Evolutionary conservation across 2,329 filamentous ascomycete genomes (phyloP).

Genomic region (Xylaria arbuscula): DNA sequence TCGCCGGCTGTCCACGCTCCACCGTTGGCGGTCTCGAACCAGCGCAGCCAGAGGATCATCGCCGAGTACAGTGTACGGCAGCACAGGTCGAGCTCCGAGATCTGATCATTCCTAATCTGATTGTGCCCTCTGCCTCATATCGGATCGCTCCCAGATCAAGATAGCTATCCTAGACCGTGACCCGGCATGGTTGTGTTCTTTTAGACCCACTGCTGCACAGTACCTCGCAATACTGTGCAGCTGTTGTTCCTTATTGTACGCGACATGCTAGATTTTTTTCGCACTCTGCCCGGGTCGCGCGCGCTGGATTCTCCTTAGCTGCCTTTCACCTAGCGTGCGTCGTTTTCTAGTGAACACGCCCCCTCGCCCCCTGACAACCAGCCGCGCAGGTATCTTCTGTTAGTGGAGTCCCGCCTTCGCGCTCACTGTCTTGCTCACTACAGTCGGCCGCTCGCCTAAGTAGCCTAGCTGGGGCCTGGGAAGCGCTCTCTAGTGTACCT

Average conservation of each 20-base stretch:
- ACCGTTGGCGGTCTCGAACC: conserved; percentile 21
- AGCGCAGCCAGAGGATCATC: conserved; percentile 20
- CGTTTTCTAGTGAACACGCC: conserved; percentile 26
- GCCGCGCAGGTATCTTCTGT: conserved; percentile 19
- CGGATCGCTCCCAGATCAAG: conserved; percentile 17
- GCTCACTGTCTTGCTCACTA: conserved; percentile 13
- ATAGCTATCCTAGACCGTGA: conserved; percentile 19
- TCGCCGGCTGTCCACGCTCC: conserved; percentile 28
- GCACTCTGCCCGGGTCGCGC: conserved; percentile 16
- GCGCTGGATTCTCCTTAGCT: conserved; percentile 11
- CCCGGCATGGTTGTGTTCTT: conserved; percentile 27
- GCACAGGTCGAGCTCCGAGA: conserved; percentile 26
- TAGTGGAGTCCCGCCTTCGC: conserved; percentile 23
- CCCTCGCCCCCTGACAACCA: background rate
- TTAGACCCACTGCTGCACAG: conserved; percentile 23
- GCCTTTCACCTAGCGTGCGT: conserved; percentile 28
- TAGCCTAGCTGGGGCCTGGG: background rate
- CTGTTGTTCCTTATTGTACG: conserved; percentile 24
- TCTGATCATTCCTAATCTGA: conserved; percentile 18
- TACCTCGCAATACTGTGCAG: conserved; percentile 12
- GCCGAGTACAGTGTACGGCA: conserved; percentile 23
- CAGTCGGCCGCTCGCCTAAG: background rate
- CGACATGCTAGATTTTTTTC: conserved; percentile 31
- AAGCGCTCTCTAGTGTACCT: conserved; percentile 12
- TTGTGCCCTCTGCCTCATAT: conserved; percentile 19